phyloP scores from a whole-genome alignment of 129 eudicot genomes.

The Dittrichia graveolens region DNA sequence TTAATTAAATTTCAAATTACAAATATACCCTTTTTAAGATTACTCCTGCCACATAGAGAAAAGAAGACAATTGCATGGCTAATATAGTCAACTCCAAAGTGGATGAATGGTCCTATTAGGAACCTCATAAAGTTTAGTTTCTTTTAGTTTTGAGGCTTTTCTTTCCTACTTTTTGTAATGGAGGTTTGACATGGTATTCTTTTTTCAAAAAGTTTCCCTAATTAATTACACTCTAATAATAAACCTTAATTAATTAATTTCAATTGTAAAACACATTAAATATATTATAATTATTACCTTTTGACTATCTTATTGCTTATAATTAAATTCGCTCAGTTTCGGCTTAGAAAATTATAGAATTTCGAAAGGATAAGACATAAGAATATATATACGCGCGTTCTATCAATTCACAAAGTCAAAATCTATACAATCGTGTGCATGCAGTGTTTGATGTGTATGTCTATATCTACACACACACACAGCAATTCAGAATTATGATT shows the following conservation, averaged over 20 bases:
- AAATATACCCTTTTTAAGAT: neutral
- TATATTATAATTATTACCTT: neutral
- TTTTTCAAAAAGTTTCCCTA: conserved; percentile 5
- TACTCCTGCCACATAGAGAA: neutral
- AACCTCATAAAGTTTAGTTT: conserved; percentile 33
- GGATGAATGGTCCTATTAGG: conserved; percentile 49
- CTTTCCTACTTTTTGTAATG: conserved; percentile 32
- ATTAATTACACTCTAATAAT: neutral
- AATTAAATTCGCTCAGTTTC: neutral
- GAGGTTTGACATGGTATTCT: conserved; percentile 24
- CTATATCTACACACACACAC: neutral
- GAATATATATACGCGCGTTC: conserved; percentile 15
- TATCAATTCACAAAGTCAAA: conserved; percentile 15
- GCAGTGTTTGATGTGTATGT: neutral
- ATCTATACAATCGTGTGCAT: conserved; percentile 7
- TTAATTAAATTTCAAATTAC: neutral
- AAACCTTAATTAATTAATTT: conserved; percentile 11
- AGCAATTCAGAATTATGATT: neutral
- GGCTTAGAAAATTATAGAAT: neutral
- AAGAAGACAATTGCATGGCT: conserved; percentile 17
- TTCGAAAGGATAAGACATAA: conserved; percentile 2
- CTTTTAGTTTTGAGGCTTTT: conserved; percentile 27
- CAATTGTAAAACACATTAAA: conserved; percentile 20
- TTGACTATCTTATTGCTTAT: conserved; percentile 2
- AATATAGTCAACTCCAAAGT: conserved; percentile 43